Conservation (phyloP, 1,284 basidiomycete species). For the Ceraceosorus bombacis region DNA sequence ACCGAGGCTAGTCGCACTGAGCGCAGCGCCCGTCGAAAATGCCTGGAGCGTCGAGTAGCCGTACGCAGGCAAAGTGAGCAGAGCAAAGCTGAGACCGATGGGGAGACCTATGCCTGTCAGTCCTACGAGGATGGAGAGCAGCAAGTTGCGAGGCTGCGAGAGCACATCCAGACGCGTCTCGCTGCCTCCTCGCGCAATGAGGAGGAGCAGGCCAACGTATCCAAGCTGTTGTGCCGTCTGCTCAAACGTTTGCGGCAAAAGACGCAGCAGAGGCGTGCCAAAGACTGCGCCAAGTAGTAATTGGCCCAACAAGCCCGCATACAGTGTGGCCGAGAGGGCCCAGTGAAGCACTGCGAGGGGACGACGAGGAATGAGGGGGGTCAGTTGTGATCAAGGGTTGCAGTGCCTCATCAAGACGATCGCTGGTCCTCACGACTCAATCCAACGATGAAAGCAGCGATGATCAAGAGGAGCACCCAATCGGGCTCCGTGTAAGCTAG, state of each 20-base stretch:
- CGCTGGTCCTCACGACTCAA: too few species aligned
- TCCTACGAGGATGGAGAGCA: constrained; percentile 52
- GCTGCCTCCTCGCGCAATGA: constrained; percentile 55
- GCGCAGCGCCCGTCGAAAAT: constrained; percentile 56
- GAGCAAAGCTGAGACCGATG: constrained; percentile 52
- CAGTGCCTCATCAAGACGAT: too few species aligned
- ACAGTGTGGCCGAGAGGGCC: constrained; percentile 43
- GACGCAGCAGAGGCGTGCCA: constrained; percentile 52
- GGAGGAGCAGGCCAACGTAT: constrained; percentile 55
- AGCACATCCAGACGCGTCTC: constrained; percentile 21
- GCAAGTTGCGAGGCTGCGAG: constrained; percentile 49
- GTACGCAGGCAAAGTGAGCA: constrained; percentile 48
- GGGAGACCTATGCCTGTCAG: constrained; percentile 53
- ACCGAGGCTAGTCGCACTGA: constrained; percentile 56
- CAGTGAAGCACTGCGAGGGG: constrained; percentile 45
- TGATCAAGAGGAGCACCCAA: too few species aligned
- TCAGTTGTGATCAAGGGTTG: background rate
- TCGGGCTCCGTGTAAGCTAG: too few species aligned
- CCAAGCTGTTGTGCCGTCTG: constrained; percentile 53
- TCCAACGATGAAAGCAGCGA: too few species aligned
- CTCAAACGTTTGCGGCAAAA: constrained; percentile 51
- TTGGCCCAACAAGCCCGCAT: constrained; percentile 51
- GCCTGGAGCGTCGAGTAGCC: constrained; percentile 50
- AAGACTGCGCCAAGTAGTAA: constrained; percentile 55
- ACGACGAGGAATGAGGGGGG: constrained; percentile 44